Conservation (phyloP, 116 monocot species). For the Dioscorea cayenensis region DNA sequence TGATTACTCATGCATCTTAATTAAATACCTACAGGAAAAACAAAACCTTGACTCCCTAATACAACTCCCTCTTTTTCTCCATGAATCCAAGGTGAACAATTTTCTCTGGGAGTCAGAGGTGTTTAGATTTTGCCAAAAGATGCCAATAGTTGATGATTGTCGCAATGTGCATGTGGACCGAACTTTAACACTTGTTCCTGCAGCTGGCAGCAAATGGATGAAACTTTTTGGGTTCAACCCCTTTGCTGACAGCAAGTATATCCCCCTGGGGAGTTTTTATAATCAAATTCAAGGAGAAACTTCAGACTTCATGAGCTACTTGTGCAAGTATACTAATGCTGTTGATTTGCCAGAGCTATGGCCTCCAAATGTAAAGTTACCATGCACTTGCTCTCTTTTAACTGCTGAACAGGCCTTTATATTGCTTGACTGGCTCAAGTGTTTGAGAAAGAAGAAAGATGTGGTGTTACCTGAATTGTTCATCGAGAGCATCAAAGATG, state of each 20-base stretch:
- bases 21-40: neutral
- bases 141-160: conserved; percentile 3
- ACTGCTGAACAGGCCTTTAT: conserved; percentile 8
- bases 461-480: neutral
- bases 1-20: neutral
- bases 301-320: neutral
- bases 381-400: neutral
- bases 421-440: neutral
- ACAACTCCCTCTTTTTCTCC: neutral
- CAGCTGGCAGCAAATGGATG: conserved; percentile 4
- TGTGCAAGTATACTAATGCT: neutral
- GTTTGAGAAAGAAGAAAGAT: neutral
- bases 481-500: neutral
- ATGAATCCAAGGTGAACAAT: neutral
- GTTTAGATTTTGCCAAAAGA: neutral
- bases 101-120: neutral
- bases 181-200: neutral
- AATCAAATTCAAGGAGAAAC: neutral
- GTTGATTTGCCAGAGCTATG: neutral
- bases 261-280: neutral
- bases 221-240: conserved; percentile 2
- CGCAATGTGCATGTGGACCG: neutral
- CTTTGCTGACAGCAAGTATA: neutral
- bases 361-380: neutral
- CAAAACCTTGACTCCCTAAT: neutral